Evolutionary conservation across 1,284 basidiomycete genomes (phyloP).

Genomic region (Microbotryum violaceum): DNA sequence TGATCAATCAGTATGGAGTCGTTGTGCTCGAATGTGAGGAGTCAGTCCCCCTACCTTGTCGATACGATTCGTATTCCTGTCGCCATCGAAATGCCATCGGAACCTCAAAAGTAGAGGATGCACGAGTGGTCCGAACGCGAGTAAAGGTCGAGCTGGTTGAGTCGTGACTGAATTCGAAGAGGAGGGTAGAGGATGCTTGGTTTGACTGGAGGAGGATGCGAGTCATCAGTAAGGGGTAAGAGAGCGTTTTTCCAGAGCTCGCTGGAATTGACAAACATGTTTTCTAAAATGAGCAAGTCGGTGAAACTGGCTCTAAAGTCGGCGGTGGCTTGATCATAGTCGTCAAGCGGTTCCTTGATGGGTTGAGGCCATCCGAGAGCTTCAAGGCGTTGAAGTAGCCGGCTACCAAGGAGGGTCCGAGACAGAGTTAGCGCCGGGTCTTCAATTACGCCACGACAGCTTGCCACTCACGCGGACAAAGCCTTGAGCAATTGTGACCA

Average conservation of each 20-base stretch:
- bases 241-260: background rate
- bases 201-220: constrained; percentile 2
- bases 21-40: background rate
- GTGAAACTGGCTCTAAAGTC: constrained; percentile 65
- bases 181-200: constrained; percentile 4
- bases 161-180: background rate
- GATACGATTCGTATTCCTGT: constrained; percentile 75
- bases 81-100: constrained; percentile 89
- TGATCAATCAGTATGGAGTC: background rate
- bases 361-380: constrained; percentile 70
- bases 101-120: constrained; percentile 79
- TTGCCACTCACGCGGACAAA: constrained; percentile 11
- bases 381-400: constrained; percentile 57
- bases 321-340: constrained; percentile 51
- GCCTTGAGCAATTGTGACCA: constrained; percentile 26
- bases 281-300: constrained; percentile 67
- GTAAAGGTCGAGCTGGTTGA: constrained; percentile 50
- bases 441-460: no score
- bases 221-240: background rate
- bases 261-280: constrained; percentile 51
- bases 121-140: constrained; percentile 75
- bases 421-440: background rate
- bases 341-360: constrained; percentile 40
- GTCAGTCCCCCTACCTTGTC: constrained; percentile 63
- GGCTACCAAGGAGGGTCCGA: background rate